Conservation (phyloP, 208 protist genomes). For the Eutreptiella sp. region DNA sequence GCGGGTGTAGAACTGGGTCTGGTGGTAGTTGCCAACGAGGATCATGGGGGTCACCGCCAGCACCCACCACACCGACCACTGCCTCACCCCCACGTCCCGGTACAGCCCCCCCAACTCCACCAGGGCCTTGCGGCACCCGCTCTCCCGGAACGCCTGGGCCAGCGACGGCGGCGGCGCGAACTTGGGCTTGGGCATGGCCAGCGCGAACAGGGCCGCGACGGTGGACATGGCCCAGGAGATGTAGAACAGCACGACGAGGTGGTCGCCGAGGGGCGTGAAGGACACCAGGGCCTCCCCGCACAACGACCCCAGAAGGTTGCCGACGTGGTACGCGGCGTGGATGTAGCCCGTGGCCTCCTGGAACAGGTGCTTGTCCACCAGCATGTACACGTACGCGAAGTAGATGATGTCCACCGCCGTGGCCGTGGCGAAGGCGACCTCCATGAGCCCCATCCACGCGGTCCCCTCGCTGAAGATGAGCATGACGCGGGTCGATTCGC, state of each 20-base stretch:
- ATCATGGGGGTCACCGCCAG: not conserved
- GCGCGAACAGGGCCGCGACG: not conserved
- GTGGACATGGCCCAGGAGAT: not conserved
- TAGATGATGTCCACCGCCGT: constrained; percentile 20
- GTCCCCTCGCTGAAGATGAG: constrained; percentile 4
- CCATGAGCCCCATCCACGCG: constrained; percentile 12
- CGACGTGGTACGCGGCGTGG: constrained; percentile 15
- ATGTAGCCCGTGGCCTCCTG: not conserved
- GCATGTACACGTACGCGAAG: constrained; percentile 28
- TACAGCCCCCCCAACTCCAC: not conserved
- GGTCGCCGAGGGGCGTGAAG: not conserved
- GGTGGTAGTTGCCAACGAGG: constrained; percentile 29
- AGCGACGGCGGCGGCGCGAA: not conserved
- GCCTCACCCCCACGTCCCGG: not conserved
- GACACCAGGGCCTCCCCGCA: not conserved
- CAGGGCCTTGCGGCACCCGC: not conserved
- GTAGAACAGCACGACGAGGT: constrained; percentile 19
- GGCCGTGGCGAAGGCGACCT: constrained; percentile 19
- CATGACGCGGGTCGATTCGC: constrained; percentile 15
- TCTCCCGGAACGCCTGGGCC: not conserved
- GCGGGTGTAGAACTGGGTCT: constrained; percentile 24
- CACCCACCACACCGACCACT: constrained; percentile 26
- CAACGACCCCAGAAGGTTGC: constrained; percentile 23
- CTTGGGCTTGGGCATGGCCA: not conserved
- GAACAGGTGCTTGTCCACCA: not conserved